Evolutionary conservation across 192 early-diverging fungal genomes (phyloP), one percentile per base, ranked within the genome.

Genomic region (Backusella australiensis): DNA sequence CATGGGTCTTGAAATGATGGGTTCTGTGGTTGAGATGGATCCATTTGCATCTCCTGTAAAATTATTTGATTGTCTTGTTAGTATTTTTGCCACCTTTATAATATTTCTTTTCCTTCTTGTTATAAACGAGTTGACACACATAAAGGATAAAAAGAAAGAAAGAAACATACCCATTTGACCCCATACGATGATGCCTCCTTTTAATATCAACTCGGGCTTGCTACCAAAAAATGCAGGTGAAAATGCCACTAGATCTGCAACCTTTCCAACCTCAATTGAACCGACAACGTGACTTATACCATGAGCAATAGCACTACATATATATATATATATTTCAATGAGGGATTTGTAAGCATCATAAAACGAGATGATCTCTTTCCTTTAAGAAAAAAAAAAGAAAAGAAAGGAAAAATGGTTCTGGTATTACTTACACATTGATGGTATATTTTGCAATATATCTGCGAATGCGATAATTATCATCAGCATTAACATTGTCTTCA

Each of bases 361-460:
- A 15, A 44, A 44, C 15, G 12, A 17, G 15, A 1, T 32, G 2
- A 32, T 32, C 32, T 6, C 15, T 44, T 46, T 26, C 11, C 26
- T 41, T 26, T 39, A 26, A 52, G 26, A 66, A 71, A 49, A 59
- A 46, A 21, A 21, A 67, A 69, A 52, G 19, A 66, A 32, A 71
- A 49, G 42, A 46, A 21, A 21, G 44, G 44, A 52, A 19, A 65
- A 14, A 19, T 11, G 17, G 0, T 32, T 23, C 46, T 6, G 7
- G 15, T 19, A 69, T 12, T 9, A 85, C 92, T 88, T 87, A 94
- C 86, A 94, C 94, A 81, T 97, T 97, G 81, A 97, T 95, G 5
- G 97, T 98, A 80, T 98, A 98, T 82, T 97, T 97, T 19, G 97
- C 93, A 78, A 98, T 89, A 79, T 96, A 98, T 41, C 97, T 87